Base-by-base conservation (phyloP, 2,329 filamentous ascomycete species). In the Cryoendolithus antarcticus region DNA sequence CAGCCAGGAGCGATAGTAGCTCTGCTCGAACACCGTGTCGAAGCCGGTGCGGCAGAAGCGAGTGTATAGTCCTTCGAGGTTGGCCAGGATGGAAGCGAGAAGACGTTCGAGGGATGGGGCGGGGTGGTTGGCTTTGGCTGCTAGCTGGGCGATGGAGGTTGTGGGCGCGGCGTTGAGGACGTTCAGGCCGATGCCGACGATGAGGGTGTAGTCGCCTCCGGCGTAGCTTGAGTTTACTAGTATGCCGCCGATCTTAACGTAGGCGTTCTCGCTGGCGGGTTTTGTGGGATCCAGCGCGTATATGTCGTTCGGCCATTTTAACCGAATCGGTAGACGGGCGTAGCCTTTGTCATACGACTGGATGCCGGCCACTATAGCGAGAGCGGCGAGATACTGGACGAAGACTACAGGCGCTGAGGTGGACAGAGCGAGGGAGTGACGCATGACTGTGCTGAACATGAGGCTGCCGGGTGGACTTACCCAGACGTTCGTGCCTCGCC, bases 301-400 rank as follows among this genome's bases (percentile, higher is more conserved):
- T 39, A 98, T 84, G 56, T 98, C 91, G 53, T 98, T 98, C 8
- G 91, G 91, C 91, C 91, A 98, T 61, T 98, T 98, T 27, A 98
- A 64, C 57, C 83, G 86, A 31, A 98, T 71, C 1, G 84, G 83
- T 4, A 96, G 60, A 0, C 75, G 67, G 4, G 75, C 69, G 59
- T 93, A 96, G 6, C 80, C 84, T 11, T 42, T 41, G 35, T 80
- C 86, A 55, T 96, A 96, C 19, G 70, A 72, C 46, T 83, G 80
- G 45, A 96, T 79, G 0, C 85, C 89, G 45, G 84, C 75, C 2
- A 93, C 81, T 32, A 89, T 82, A 31, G 91, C 88, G 34, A 98
- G 75, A 1, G 86, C 88, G 0, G 86, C 79, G 9, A 98, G 72
- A 57, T 98, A 98, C 60, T 96, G 91, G 21, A 96, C 71, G 60